Conservation (phyloP, 768 basidiomycete species). For the Mycena pura region DNA sequence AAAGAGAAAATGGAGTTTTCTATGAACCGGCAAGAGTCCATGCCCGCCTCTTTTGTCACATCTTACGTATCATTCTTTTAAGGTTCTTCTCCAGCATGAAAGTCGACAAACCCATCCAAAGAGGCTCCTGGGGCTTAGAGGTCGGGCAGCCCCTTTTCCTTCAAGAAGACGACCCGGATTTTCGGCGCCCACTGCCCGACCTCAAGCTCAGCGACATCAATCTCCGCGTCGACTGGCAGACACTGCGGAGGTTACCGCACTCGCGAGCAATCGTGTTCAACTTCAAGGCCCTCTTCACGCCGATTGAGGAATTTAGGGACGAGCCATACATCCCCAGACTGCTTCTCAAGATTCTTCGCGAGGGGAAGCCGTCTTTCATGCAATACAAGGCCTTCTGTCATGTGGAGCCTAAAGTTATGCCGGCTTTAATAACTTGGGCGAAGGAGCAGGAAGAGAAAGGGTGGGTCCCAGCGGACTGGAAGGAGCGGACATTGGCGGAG, state of each 20-base stretch:
- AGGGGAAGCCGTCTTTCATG: constrained; percentile 46
- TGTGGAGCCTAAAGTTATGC: constrained; percentile 51
- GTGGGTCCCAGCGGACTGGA: constrained; percentile 54
- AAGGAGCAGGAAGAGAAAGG: constrained; percentile 55
- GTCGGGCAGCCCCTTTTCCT: constrained; percentile 55
- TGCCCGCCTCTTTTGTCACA: not conserved
- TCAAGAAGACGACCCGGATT: constrained; percentile 48
- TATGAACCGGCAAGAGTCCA: constrained; percentile 49
- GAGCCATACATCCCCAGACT: constrained; percentile 58
- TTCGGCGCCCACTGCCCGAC: constrained; percentile 38
- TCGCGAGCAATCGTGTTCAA: constrained; percentile 59
- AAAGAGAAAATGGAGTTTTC: constrained; percentile 55
- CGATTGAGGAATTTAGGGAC: constrained; percentile 46
- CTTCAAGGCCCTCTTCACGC: constrained; percentile 61
- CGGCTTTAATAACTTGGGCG: constrained; percentile 53
- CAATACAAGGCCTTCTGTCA: constrained; percentile 52
- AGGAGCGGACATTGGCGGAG: constrained; percentile 56
- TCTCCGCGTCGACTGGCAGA: constrained; percentile 64
- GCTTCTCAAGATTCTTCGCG: constrained; percentile 49
- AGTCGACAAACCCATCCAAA: constrained; percentile 55
- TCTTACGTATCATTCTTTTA: not conserved
- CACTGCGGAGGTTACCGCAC: constrained; percentile 53
- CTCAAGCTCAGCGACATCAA: constrained; percentile 48
- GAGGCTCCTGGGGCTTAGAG: constrained; percentile 59
- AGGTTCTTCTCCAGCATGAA: constrained; percentile 58